Evolutionary conservation across 176 grass and related monocot genomes (phyloP), one percentile per base, ranked within the genome.

Genomic region (Rhynchospora tenuis): DNA sequence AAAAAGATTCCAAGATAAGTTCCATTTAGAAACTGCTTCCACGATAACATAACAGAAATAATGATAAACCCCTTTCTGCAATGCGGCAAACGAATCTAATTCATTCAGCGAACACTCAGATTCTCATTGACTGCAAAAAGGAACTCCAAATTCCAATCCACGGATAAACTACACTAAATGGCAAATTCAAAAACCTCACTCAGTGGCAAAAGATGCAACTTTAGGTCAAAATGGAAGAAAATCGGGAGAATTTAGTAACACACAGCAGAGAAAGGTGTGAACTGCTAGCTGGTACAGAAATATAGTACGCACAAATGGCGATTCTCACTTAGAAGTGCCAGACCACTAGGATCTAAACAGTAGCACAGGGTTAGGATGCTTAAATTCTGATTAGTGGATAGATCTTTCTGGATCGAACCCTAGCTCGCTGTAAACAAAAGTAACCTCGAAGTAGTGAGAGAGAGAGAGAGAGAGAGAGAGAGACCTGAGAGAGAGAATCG

Each of bases 321-420:
- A 80, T 80, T 80, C 77, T 42, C 77, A 80, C 77, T 62, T 5
- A 61, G n/a, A 71, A 80, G 58, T 45, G 77, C 5, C 45, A 45
- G 28, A 80, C 27, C 28, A 59, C 23, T 42, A 50, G 17, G 55
- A 80, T 62, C 54, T 44, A 80, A 80, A 59, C 8, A 45, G 8
- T 71, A 71, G 17, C 17, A 45, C 5, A 80, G 11, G 23, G n/a
- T n/a, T 61, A 20, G 15, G 16, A 57, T 4, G 22, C 6, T 62
- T 60, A 48, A 55, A 80, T 80, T 80, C 58, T 61, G 28, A 80
- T 80, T 19, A 43, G 3, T 19, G 51, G 28, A 38, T 59, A 80
- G 77, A 80, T 80, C 54, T 42, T 80, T 80, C 27, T 15, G 27
- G 77, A 80, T 80, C 77, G 77, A 80, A 80, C 52, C 77, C 77